Evolutionary conservation across 192 early-diverging fungal genomes (phyloP).

Genomic region (Backusella tuberculispora): DNA sequence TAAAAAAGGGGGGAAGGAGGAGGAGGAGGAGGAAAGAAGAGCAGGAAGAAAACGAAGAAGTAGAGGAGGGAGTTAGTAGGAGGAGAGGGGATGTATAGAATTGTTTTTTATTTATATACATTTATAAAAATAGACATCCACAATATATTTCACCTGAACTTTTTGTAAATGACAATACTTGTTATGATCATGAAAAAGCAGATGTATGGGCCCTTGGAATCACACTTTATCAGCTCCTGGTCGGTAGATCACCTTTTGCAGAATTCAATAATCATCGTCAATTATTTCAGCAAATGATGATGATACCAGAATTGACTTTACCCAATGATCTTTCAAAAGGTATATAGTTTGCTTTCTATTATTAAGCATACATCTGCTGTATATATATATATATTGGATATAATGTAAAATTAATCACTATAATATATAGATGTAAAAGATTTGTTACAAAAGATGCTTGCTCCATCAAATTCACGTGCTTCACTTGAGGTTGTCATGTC

Average conservation of each 20-base stretch:
- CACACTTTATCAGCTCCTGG: not conserved
- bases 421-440: constrained; percentile 3
- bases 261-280: constrained; percentile 1
- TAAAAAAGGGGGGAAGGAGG: not conserved
- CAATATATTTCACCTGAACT: not conserved
- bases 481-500: not conserved
- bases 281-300: not conserved
- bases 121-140: constrained; percentile 2
- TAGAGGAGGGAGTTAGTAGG: not conserved
- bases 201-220: not conserved
- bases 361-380: too few species aligned
- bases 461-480: not conserved
- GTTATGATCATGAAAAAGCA: not conserved
- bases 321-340: not conserved
- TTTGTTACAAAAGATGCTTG: not conserved
- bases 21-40: not conserved
- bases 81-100: not conserved
- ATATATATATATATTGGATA: too few species aligned
- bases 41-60: not conserved
- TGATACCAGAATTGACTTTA: not conserved
- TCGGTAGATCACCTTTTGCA: constrained; percentile 1
- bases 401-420: not conserved
- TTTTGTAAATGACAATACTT: not conserved
- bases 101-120: not conserved
- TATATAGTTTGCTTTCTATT: not conserved